Evolutionary conservation across 108 stramenopile genomes (phyloP), one percentile per base, ranked within the genome.

Genomic region (Nannochloropsis gaditana): DNA sequence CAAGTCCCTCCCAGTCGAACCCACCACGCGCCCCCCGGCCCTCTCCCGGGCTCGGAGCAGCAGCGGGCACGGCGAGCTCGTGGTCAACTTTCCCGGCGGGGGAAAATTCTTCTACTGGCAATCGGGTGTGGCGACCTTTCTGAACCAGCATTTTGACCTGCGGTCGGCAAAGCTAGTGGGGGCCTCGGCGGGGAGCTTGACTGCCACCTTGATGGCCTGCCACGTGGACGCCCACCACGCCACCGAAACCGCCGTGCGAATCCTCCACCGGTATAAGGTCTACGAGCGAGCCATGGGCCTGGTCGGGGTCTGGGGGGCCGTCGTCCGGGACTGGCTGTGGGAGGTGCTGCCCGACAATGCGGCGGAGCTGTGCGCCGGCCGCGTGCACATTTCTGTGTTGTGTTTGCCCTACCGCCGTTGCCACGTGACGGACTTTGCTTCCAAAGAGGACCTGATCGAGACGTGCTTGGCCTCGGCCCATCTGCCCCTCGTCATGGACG

Each of bases 81-180:
- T 88, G 19, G 81, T 94, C 21, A 91, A 93, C 47, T 95, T 95
- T 88, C 94, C 94, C 3, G 95, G 95, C 6, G 95, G 94, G 42
- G 95, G 96, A 1, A 91, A 95, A 3, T 95, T 94, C 89, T 96
- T 95, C 81, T 96, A 94, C 84, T 95, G 95, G 94, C 95, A 95
- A 92, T 95, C 96, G 2, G 96, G 96, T 9, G 94, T 92, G 31
- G 91, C 95, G 41, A 85, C 43, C n/a, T 45, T 45, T 42, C 45
- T 91, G 11, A 83, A 90, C 47, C 83, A 80, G 79, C 87, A 87
- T 44, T 89, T 59, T 82, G 45, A 90, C 85, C 80, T 95, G 90
- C 84, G 89, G 91, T 15, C 92, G 91, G 89, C 94, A 9, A 82
- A 85, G 6, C 50, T 93, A 15, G 88, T 93, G 9, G 96, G 96